phyloP scores from a whole-genome alignment of 192 early-diverging fungal species.

The Backusella psychrophila region DNA sequence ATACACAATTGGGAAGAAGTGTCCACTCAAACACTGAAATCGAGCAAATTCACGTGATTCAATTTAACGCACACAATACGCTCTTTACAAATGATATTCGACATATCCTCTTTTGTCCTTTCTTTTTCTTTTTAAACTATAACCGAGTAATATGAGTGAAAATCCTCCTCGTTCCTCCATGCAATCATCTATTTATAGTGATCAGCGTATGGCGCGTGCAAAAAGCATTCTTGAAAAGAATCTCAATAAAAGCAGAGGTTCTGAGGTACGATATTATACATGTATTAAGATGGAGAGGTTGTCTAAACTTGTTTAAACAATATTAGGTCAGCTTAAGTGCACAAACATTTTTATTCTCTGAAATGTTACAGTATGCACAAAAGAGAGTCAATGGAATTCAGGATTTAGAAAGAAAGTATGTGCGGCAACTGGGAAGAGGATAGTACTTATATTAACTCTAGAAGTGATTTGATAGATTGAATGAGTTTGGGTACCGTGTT shows the following conservation, averaged over 20 bases:
- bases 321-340: constrained; percentile 72
- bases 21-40: not conserved
- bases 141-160: constrained; percentile 9
- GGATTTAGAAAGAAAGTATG: constrained; percentile 91
- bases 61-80: not conserved
- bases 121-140: not conserved
- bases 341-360: constrained; percentile 89
- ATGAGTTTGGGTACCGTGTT: constrained; percentile 92
- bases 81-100: not conserved
- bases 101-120: not conserved
- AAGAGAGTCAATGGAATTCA: constrained; percentile 92
- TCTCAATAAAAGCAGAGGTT: constrained; percentile 66
- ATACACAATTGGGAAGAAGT: not conserved
- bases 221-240: constrained; percentile 72
- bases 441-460: not conserved
- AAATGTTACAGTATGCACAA: constrained; percentile 97
- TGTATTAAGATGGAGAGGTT: not conserved
- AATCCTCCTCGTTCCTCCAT: constrained; percentile 16
- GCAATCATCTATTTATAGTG: constrained; percentile 22
- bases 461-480: constrained; percentile 54
- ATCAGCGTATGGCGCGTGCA: constrained; percentile 14
- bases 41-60: not conserved
- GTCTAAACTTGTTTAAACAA: not conserved
- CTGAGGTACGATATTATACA: constrained; percentile 53
- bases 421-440: not conserved